phyloP scores from a whole-genome alignment of 1,284 basidiomycete genomes.

The Ustilago shanxiensis region DNA sequence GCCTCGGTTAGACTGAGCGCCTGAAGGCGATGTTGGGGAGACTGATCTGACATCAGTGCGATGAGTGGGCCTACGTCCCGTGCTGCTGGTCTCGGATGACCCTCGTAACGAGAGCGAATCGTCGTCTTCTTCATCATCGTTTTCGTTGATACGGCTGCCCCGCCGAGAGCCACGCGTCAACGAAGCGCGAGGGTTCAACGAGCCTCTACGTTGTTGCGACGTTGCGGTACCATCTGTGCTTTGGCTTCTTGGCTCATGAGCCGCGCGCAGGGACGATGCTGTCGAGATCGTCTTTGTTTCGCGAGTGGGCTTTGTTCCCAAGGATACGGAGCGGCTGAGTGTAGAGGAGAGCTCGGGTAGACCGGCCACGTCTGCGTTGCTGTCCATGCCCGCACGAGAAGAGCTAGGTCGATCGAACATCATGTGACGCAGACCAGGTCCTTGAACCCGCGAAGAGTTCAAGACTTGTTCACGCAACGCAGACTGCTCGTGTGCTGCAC shows the following conservation, averaged over 20 bases:
- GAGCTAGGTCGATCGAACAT: constrained; percentile 55
- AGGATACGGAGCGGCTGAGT: constrained; percentile 26
- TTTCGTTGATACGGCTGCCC: constrained; percentile 15
- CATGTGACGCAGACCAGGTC: constrained; percentile 58
- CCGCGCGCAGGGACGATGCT: constrained; percentile 25
- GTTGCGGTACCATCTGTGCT: constrained; percentile 20
- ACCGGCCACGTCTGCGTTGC: constrained; percentile 16
- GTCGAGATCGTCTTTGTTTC: constrained; percentile 32
- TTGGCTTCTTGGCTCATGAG: constrained; percentile 24
- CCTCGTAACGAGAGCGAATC: constrained; percentile 13
- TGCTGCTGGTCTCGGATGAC: constrained; percentile 17
- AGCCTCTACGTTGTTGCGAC: constrained; percentile 23
- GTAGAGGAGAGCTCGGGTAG: constrained; percentile 41
- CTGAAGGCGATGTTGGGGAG: constrained; percentile 3
- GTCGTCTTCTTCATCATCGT: constrained; percentile 15
- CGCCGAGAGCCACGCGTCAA: constrained; percentile 1
- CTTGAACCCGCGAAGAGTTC: constrained; percentile 40
- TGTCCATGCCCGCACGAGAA: constrained; percentile 31
- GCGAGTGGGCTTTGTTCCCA: constrained; percentile 27
- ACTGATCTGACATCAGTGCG: constrained; percentile 4
- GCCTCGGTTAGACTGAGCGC: neutral
- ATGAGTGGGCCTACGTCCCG: constrained; percentile 3
- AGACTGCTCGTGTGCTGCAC: constrained; percentile 60
- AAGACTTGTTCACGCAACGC: constrained; percentile 62
- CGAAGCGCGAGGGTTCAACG: constrained; percentile 20